A percentile compares a stretch with the other conserved stretches of the same genome.
These are phyloP conservation scores for Canariomyces notabilis DNA, from an alignment of 2,329 filamentous ascomycete genomes.

Conservation along the genomic window DNA sequence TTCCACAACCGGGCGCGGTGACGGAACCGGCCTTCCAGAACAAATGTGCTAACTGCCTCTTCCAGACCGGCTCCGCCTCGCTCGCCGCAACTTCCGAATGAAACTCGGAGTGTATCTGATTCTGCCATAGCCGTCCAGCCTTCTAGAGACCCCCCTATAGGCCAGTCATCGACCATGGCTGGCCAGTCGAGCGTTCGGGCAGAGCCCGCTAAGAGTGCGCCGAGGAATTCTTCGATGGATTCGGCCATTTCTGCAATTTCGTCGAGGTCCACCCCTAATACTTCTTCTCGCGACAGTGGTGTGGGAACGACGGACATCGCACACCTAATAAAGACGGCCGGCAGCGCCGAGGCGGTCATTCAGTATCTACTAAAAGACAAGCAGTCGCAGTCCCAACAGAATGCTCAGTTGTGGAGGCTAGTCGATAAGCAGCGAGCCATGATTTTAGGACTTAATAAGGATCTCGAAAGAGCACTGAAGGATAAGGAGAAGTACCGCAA, in stretches of 20 bases:
- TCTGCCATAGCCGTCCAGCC: conserved; percentile 40
- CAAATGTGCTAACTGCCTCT: conserved; percentile 16
- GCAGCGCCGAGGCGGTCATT: conserved; percentile 84
- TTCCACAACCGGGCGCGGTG: not conserved
- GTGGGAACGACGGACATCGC: conserved; percentile 70
- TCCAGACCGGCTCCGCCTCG: conserved; percentile 15
- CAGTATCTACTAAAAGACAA: conserved; percentile 88
- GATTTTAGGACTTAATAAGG: conserved; percentile 90
- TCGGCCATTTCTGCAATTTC: conserved; percentile 82
- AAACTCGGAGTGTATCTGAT: conserved; percentile 41
- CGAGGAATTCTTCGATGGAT: conserved; percentile 84
- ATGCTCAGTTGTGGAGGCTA: conserved; percentile 86
- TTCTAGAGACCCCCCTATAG: conserved; percentile 35
- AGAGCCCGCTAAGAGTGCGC: conserved; percentile 38
- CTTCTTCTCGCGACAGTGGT: conserved; percentile 52
- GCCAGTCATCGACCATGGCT: conserved; percentile 42
- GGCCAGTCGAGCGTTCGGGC: conserved; percentile 39
- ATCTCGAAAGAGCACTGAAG: conserved; percentile 82
- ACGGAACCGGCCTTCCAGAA: conserved; percentile 1
- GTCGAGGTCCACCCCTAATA: conserved; percentile 52
- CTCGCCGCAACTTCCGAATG: conserved; percentile 42
- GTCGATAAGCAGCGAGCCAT: conserved; percentile 95
- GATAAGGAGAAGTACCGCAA: conserved; percentile 93
- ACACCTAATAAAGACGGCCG: conserved; percentile 74
- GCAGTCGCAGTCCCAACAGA: conserved; percentile 80